These are phyloP conservation scores for Peronospora destructor DNA, from an alignment of 352 stramenopile genomes.

Conservation along the genomic window DNA sequence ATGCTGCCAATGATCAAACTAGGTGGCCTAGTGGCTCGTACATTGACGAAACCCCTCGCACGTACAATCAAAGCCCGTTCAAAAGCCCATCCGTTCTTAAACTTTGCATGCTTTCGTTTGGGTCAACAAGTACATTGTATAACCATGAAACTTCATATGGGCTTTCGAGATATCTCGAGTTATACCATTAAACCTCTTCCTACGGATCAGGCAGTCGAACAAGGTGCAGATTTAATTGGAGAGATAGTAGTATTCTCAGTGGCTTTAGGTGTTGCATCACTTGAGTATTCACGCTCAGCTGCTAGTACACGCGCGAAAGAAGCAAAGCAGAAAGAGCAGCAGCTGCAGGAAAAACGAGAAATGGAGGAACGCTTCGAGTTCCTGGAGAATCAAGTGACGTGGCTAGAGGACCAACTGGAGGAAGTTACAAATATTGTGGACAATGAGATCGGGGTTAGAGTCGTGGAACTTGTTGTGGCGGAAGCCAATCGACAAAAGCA, in stretches of 20 bases:
- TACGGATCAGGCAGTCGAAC: slow-evolving; percentile 65
- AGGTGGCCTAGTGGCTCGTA: slow-evolving; percentile 70
- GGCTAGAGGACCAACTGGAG: slow-evolving; percentile 37
- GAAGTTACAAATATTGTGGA: slow-evolving; percentile 35
- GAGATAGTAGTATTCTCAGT: slow-evolving; percentile 79
- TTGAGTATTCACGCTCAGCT: slow-evolving; percentile 70
- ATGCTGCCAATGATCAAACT: slow-evolving; percentile 82
- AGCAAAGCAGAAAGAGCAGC: slow-evolving; percentile 41
- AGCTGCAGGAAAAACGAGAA: slow-evolving; percentile 38
- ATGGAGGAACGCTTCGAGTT: slow-evolving; percentile 45
- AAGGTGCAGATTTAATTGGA: slow-evolving; percentile 67
- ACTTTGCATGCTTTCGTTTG: slow-evolving; percentile 47
- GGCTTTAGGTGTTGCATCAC: slow-evolving; percentile 52
- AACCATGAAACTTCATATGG: slow-evolving; percentile 71
- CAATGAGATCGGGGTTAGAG: slow-evolving; percentile 19
- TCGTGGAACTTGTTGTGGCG: slow-evolving; percentile 11
- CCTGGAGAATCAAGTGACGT: slow-evolving; percentile 39
- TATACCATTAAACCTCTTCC: slow-evolving; percentile 75
- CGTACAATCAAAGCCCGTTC: slow-evolving; percentile 88
- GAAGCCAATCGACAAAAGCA: slow-evolving; percentile 7
- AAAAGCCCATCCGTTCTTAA: slow-evolving; percentile 63
- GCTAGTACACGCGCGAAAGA: slow-evolving; percentile 54
- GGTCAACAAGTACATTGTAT: slow-evolving; percentile 63
- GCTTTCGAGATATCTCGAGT: slow-evolving; percentile 66
- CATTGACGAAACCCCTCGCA: slow-evolving; percentile 79